phyloP scores from a whole-genome alignment of 1,284 basidiomycete genomes.

The Ceratobasidium papillatum region DNA sequence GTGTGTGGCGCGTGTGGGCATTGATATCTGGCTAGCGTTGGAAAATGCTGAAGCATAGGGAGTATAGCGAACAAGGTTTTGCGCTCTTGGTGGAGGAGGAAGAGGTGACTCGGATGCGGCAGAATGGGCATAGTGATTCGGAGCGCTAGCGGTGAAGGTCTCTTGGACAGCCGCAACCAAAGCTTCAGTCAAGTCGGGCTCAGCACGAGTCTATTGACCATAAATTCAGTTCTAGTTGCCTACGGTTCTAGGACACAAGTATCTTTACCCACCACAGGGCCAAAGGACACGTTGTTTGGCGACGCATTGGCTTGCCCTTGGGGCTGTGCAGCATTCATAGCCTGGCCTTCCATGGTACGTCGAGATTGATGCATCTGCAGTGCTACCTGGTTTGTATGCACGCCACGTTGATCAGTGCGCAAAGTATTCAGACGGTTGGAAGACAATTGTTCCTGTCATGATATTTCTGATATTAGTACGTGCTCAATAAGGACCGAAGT shows the following conservation, averaged over 20 bases:
- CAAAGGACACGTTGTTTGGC: background rate
- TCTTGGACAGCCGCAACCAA: too few species aligned
- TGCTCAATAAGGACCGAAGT: background rate
- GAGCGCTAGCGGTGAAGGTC: too few species aligned
- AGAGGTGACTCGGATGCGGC: too few species aligned
- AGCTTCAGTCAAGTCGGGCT: too few species aligned
- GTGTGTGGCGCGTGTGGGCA: background rate
- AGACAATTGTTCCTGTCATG: background rate
- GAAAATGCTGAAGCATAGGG: too few species aligned
- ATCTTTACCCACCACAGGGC: too few species aligned
- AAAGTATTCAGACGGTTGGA: background rate
- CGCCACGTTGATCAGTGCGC: background rate
- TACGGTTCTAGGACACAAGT: too few species aligned
- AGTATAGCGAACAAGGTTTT: too few species aligned
- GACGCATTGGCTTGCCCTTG: background rate
- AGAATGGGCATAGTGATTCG: too few species aligned
- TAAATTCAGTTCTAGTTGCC: too few species aligned
- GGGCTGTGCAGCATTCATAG: background rate
- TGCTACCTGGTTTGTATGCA: background rate
- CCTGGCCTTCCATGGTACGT: background rate
- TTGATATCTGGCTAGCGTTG: background rate
- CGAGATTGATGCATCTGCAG: background rate
- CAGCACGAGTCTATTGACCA: too few species aligned
- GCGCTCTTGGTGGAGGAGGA: too few species aligned
- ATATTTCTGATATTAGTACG: background rate